A percentile compares a stretch with the other conserved stretches of the same genome.
Evolutionary conservation across 768 basidiomycete species (phyloP).

Genomic region (Russula ochroleuca): DNA sequence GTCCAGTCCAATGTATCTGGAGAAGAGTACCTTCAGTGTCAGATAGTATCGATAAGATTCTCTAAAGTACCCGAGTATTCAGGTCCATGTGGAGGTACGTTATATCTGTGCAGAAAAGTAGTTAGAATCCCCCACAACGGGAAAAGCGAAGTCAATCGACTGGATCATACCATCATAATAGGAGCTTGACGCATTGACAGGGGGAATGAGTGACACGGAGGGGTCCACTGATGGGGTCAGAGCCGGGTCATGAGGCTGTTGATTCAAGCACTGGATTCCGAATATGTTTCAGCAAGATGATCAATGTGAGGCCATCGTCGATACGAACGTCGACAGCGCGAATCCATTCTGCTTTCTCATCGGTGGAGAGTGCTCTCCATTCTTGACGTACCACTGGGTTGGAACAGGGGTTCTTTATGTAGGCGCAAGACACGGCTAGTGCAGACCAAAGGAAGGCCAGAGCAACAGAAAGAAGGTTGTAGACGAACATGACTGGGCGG

Average conservation of each 20-base stretch:
- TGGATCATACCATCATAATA: constrained; percentile 25
- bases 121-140: no score
- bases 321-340: constrained; percentile 29
- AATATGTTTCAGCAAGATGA: not conserved
- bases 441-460: not conserved
- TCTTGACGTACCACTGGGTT: constrained; percentile 29
- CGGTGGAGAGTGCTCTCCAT: constrained; percentile 27
- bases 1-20: no score
- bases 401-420: constrained; percentile 2
- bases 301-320: not conserved
- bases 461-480: not conserved
- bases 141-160: not conserved
- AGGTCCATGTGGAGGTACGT: constrained; percentile 33
- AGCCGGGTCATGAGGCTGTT: constrained; percentile 24
- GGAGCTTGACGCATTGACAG: constrained; percentile 21
- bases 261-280: not conserved
- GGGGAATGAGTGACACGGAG: constrained; percentile 21
- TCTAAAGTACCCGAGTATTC: no score
- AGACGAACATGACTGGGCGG: not conserved
- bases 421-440: not conserved
- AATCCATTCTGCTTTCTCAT: constrained; percentile 30
- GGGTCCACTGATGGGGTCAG: constrained; percentile 12
- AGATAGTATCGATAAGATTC: no score
- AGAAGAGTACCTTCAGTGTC: no score
- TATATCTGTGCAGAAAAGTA: constrained; percentile 21